These are phyloP conservation scores for Canavalia ensiformis DNA, from an alignment of 306 rosid species.

Conservation along the genomic window DNA sequence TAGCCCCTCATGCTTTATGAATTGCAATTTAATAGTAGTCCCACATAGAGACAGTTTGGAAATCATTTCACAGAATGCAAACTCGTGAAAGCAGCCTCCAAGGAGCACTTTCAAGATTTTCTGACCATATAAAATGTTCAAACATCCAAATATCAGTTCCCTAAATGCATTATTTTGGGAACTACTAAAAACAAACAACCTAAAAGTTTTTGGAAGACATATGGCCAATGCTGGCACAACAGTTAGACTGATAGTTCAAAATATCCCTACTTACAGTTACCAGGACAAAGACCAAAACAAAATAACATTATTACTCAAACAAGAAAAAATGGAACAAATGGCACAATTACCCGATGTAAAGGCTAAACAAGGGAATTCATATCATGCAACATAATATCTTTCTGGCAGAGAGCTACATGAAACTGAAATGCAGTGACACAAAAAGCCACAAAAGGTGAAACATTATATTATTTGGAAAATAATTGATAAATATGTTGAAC, in stretches of 20 bases:
- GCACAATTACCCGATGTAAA: slow-evolving; percentile 17
- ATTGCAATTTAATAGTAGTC: neutral
- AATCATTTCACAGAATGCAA: neutral
- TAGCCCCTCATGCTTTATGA: neutral
- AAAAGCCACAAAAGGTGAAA: neutral
- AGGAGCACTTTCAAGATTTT: neutral
- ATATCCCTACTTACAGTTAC: neutral
- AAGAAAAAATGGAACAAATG: slow-evolving; percentile 11
- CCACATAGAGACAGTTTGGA: neutral
- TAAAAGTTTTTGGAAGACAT: neutral
- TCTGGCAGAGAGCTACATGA: neutral
- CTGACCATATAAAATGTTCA: neutral
- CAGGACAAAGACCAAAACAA: neutral
- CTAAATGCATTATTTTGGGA: neutral
- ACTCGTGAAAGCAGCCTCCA: neutral
- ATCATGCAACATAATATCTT: slow-evolving; percentile 9
- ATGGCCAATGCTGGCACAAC: neutral
- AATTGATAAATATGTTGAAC: slow-evolving; percentile 6
- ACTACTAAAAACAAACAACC: neutral
- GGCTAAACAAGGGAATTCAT: neutral
- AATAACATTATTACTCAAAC: neutral
- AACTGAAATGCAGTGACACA: neutral
- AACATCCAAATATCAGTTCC: slow-evolving; percentile 5
- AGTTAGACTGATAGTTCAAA: slow-evolving; percentile 17
- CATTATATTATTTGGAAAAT: neutral